phyloP scores from a whole-genome alignment of 2,329 filamentous ascomycete genomes.

The Ophiostoma triangulosporum region DNA sequence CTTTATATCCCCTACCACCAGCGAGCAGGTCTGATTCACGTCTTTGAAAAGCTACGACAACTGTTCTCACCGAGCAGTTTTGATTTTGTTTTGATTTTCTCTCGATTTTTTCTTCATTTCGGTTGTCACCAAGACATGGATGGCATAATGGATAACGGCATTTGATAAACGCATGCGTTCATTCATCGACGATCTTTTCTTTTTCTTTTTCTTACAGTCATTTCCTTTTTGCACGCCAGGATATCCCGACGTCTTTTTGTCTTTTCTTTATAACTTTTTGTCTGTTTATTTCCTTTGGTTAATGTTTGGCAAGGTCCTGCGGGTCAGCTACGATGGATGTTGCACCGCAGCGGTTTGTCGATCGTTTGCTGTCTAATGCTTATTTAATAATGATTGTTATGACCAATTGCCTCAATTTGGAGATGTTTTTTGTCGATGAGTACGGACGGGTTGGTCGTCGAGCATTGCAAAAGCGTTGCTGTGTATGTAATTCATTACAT shows the following conservation, averaged over 20 bases:
- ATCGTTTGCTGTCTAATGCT: background rate
- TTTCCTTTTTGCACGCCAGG: background rate
- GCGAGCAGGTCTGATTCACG: background rate
- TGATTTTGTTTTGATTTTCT: too few relatives aligned
- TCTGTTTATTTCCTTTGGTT: background rate
- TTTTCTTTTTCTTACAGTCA: background rate
- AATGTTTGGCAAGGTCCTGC: too few relatives aligned
- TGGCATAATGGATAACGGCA: too few relatives aligned
- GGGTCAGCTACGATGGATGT: too few relatives aligned
- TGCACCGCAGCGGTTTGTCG: background rate
- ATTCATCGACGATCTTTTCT: background rate
- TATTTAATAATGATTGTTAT: background rate
- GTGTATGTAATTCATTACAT: background rate
- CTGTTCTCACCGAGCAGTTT: background rate
- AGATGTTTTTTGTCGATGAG: background rate
- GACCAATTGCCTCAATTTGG: slow-evolving; percentile 2
- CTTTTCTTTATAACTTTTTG: background rate
- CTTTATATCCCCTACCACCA: background rate
- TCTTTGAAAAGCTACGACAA: background rate
- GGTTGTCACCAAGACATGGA: background rate
- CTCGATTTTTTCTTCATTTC: too few relatives aligned
- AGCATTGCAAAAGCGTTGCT: background rate
- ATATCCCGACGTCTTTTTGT: background rate
- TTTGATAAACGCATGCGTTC: background rate
- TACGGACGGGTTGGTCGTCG: background rate